Percentiles rank a stretch among this genome's conserved stretches.
Conservation (phyloP, 805 yeast genomes). For the Scheffersomyces spartinae region DNA sequence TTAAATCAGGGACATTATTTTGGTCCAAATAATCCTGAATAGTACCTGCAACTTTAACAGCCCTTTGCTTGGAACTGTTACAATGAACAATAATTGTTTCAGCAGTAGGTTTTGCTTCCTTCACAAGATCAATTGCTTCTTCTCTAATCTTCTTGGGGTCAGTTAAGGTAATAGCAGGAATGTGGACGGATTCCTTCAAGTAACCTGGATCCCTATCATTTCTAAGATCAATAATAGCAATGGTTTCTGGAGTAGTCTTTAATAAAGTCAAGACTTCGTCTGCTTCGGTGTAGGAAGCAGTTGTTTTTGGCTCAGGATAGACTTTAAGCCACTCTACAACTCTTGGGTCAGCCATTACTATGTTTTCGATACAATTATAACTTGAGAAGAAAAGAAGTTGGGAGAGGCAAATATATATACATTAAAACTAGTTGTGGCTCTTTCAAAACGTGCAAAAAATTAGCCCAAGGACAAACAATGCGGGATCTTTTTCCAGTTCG, state of each 20-base stretch:
- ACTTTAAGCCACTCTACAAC: constrained; percentile 6
- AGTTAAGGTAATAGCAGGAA: constrained; percentile 10
- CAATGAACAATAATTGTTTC: constrained; percentile 10
- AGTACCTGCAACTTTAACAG: constrained; percentile 13
- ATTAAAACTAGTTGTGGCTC: no score
- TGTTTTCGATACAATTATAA: no score
- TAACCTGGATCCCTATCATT: constrained; percentile 8
- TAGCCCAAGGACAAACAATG: no score
- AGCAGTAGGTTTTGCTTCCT: constrained; percentile 5
- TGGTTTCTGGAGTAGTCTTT: constrained; percentile 4
- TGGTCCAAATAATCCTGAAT: constrained; percentile 9
- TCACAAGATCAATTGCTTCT: constrained; percentile 6
- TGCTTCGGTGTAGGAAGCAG: no score
- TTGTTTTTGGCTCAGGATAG: constrained; percentile 4
- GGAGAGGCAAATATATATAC: no score
- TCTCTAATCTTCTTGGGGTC: constrained; percentile 7
- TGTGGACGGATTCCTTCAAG: constrained; percentile 8
- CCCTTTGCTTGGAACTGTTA: constrained; percentile 11
- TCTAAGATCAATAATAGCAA: constrained; percentile 10
- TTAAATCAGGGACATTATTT: constrained; percentile 6
- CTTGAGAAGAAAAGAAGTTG: no score
- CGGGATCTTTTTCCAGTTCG: no score
- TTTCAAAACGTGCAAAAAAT: no score
- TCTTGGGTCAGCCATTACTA: constrained; percentile 1
- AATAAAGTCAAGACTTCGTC: constrained; percentile 7